These are phyloP conservation scores for Daldinia decipiens DNA, from an alignment of 495 filamentous ascomycete species.

Conservation along the genomic window DNA sequence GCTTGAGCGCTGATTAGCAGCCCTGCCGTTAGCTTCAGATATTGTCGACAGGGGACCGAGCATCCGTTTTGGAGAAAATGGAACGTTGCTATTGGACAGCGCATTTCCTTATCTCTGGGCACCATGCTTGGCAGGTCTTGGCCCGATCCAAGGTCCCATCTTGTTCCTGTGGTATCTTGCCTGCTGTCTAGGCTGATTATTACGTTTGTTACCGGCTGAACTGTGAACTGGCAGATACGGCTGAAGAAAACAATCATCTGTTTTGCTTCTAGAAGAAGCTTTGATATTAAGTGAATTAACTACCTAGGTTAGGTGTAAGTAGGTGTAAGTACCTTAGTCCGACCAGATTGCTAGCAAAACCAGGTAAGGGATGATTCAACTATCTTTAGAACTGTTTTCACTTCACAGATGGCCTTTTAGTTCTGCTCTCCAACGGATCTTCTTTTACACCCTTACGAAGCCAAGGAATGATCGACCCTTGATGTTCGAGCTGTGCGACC, in stretches of 20 bases:
- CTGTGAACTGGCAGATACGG: not conserved
- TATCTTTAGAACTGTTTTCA: not conserved
- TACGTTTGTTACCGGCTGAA: not conserved
- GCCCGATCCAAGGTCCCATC: slow-evolving; percentile 33
- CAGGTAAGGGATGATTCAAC: not conserved
- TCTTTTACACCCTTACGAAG: slow-evolving; percentile 36
- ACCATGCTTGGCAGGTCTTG: slow-evolving; percentile 36
- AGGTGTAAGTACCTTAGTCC: too few relatives aligned
- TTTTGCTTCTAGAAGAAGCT: not conserved
- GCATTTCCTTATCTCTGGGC: slow-evolving; percentile 43
- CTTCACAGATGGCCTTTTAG: not conserved
- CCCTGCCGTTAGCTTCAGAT: slow-evolving; percentile 40
- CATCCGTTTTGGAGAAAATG: slow-evolving; percentile 31
- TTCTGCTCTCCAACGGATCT: slow-evolving; percentile 25
- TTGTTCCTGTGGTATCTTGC: not conserved
- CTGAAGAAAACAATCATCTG: not conserved
- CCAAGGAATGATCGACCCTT: slow-evolving; percentile 34
- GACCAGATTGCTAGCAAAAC: too few relatives aligned
- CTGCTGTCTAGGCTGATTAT: not conserved
- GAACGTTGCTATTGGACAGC: slow-evolving; percentile 20
- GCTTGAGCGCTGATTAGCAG: slow-evolving; percentile 30
- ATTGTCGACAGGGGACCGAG: slow-evolving; percentile 21
- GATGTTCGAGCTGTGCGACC: not conserved
- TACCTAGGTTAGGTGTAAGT: too few relatives aligned
- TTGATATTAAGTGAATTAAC: not conserved